Evolutionary conservation across 805 yeast species (phyloP).

Genomic region (Torulaspora franciscae): DNA sequence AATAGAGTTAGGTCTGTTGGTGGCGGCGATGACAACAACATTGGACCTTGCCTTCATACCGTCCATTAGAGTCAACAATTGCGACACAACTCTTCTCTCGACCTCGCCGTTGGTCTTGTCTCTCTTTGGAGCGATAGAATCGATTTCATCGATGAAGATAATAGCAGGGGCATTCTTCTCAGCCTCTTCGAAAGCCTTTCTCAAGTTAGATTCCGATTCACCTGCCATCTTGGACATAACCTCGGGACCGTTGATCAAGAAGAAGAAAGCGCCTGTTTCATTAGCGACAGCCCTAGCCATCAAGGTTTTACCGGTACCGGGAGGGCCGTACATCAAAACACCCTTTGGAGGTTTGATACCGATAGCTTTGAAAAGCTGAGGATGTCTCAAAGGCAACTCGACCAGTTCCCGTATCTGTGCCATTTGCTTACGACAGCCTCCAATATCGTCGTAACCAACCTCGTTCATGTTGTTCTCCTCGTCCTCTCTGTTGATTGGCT

Average conservation of each 20-base stretch:
- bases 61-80: conserved; percentile 95
- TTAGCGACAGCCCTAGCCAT: conserved; percentile 99
- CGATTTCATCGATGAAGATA: conserved; percentile 97
- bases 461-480: conserved; percentile 95
- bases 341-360: conserved; percentile 99
- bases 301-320: conserved; percentile 98
- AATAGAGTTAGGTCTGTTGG: conserved; percentile 69
- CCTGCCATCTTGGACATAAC: conserved; percentile 99
- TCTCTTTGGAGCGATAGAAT: conserved; percentile 98
- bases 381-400: conserved; percentile 96
- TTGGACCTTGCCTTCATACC: conserved; percentile 99
- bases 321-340: conserved; percentile 97
- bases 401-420: conserved; percentile 98
- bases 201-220: conserved; percentile 92
- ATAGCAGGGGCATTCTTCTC: conserved; percentile 98
- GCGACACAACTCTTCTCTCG: conserved; percentile 98
- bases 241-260: conserved; percentile 97
- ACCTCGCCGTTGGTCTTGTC: conserved; percentile 99
- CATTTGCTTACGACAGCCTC: conserved; percentile 99
- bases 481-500: conserved; percentile 89
- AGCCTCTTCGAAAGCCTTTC: conserved; percentile 99
- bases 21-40: conserved; percentile 97
- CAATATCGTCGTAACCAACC: conserved; percentile 98
- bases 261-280: conserved; percentile 98
- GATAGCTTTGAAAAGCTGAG: conserved; percentile 93